Evolutionary conservation across 2,329 filamentous ascomycete genomes (phyloP).

Genomic region (Lomentospora prolificans): DNA sequence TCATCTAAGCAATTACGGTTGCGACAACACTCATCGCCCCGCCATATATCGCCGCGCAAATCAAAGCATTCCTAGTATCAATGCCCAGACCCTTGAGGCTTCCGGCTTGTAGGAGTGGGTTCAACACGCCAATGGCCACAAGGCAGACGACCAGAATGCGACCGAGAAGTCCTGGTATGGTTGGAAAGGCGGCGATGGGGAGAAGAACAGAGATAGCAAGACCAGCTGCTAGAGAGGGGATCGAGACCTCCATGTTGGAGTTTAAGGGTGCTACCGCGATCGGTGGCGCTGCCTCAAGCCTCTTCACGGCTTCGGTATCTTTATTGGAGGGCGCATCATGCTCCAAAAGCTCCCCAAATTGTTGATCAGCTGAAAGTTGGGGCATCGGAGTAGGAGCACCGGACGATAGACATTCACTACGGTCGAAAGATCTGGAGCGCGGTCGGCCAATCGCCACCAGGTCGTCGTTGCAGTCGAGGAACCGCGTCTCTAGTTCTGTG

Average conservation of each 20-base stretch:
- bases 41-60: slow-evolving; percentile 1
- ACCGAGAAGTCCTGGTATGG: slow-evolving; percentile 45
- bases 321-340: background rate
- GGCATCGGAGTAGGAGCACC: slow-evolving; percentile 17
- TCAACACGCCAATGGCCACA: slow-evolving; percentile 34
- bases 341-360: slow-evolving; percentile 3
- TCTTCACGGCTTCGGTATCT: background rate
- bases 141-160: slow-evolving; percentile 48
- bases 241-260: background rate
- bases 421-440: background rate
- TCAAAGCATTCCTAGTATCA: slow-evolving; percentile 11
- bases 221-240: slow-evolving; percentile 25
- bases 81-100: slow-evolving; percentile 15
- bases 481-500: slow-evolving; percentile 47
- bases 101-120: slow-evolving; percentile 18
- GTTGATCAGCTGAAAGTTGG: slow-evolving; percentile 8
- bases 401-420: slow-evolving; percentile 11
- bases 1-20: background rate
- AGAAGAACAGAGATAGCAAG: slow-evolving; percentile 42
- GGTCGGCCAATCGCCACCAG: slow-evolving; percentile 33
- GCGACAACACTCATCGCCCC: slow-evolving; percentile 6
- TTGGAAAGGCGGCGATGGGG: slow-evolving; percentile 47
- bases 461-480: slow-evolving; percentile 46
- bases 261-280: background rate
- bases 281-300: too few relatives aligned